These are phyloP conservation scores for Suillus hirtellus DNA, from an alignment of 768 basidiomycete genomes.

Conservation along the genomic window DNA sequence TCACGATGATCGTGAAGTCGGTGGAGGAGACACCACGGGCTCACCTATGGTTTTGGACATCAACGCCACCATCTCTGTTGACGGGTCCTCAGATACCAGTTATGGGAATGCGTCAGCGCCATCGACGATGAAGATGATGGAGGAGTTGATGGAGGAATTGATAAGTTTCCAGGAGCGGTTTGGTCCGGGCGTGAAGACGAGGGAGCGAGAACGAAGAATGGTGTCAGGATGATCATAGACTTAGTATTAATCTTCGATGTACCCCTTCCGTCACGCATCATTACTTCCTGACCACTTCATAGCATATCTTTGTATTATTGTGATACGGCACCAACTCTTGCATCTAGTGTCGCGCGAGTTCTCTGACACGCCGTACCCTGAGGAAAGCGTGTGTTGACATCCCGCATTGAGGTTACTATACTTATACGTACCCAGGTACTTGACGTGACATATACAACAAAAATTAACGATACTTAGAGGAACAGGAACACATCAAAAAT, in stretches of 20 bases:
- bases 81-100: conserved; percentile 14
- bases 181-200: conserved; percentile 54
- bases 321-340: conserved; percentile 6
- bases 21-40: conserved; percentile 17
- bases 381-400: neutral
- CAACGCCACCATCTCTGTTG: conserved; percentile 14
- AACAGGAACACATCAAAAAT: no score
- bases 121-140: conserved; percentile 81
- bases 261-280: conserved; percentile 1
- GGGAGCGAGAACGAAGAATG: conserved; percentile 54
- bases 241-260: conserved; percentile 20
- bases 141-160: conserved; percentile 87
- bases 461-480: neutral
- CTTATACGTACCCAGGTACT: neutral
- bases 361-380: neutral
- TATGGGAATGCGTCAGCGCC: conserved; percentile 15
- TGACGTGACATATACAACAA: neutral
- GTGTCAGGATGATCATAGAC: conserved; percentile 28
- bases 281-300: conserved; percentile 5
- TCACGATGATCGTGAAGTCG: conserved; percentile 20
- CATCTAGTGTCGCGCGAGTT: neutral
- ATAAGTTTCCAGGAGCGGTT: conserved; percentile 88
- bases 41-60: conserved; percentile 39
- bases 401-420: neutral
- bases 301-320: conserved; percentile 11